These are phyloP conservation scores for Neofusicoccum laricinum DNA, from an alignment of 2,329 filamentous ascomycete species.

Conservation along the genomic window DNA sequence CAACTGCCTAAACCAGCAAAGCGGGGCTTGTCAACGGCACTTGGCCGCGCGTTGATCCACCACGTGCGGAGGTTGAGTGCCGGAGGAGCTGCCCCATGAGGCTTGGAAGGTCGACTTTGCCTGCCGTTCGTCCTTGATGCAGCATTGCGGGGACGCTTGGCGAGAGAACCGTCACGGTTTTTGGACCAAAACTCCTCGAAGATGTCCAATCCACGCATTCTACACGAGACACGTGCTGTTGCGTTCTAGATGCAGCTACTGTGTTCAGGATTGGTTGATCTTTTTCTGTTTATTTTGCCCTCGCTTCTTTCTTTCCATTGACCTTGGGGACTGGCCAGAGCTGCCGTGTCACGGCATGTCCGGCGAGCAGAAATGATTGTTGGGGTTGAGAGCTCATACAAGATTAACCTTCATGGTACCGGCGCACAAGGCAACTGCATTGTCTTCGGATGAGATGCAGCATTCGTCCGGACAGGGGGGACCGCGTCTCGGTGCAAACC, in stretches of 20 bases:
- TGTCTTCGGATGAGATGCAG: no score
- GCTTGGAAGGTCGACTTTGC: neutral
- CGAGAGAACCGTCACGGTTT: neutral
- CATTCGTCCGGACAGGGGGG: no score
- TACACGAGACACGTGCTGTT: neutral
- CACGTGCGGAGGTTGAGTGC: neutral
- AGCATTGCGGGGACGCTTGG: neutral
- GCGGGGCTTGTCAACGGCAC: neutral
- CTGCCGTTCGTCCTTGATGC: neutral
- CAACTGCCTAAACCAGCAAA: slow-evolving; percentile 1
- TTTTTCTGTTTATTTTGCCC: neutral
- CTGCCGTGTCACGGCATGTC: no score
- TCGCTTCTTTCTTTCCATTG: no score
- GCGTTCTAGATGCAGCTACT: neutral
- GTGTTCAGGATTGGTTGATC: neutral
- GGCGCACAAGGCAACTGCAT: no score
- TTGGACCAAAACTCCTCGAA: neutral
- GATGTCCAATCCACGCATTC: neutral
- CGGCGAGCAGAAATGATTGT: no score
- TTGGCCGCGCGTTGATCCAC: neutral
- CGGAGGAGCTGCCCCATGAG: neutral
- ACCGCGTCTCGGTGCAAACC: no score
- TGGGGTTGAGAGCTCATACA: no score
- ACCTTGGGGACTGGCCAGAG: no score
- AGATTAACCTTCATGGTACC: no score